Percentiles rank a stretch among this genome's conserved stretches.
phyloP scores from a whole-genome alignment of 371 early-diverging fungal genomes.

The Capillidium heterosporum region DNA sequence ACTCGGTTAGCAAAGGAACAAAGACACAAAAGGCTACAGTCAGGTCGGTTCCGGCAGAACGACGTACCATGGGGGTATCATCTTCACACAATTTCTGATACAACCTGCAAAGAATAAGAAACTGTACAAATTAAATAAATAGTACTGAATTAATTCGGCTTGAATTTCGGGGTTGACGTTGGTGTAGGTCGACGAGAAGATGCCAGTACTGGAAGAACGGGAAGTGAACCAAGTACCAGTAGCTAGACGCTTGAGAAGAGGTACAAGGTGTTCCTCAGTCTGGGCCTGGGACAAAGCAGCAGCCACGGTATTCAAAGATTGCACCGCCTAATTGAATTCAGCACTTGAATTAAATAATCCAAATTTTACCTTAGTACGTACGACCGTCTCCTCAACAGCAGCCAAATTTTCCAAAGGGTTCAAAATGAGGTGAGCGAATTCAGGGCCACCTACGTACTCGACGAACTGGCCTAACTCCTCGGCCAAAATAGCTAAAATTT shows the following conservation, averaged over 20 bases:
- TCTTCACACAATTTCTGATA: slow-evolving; percentile 69
- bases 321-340: slow-evolving; percentile 58
- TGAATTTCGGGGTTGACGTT: slow-evolving; percentile 48
- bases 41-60: slow-evolving; percentile 84
- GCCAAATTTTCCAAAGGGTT: slow-evolving; percentile 87
- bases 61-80: slow-evolving; percentile 95
- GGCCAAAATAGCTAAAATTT: slow-evolving; percentile 80
- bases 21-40: slow-evolving; percentile 25
- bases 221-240: slow-evolving; percentile 96
- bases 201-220: slow-evolving; percentile 80
- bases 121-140: not conserved
- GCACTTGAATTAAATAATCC: not conserved
- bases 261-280: slow-evolving; percentile 72
- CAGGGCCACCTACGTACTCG: slow-evolving; percentile 78
- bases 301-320: slow-evolving; percentile 70
- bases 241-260: slow-evolving; percentile 75
- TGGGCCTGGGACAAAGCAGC: slow-evolving; percentile 47
- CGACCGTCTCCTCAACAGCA: slow-evolving; percentile 90
- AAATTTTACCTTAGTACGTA: slow-evolving; percentile 72
- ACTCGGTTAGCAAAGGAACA: not conserved
- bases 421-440: slow-evolving; percentile 67
- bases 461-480: slow-evolving; percentile 83
- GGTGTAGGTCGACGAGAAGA: slow-evolving; percentile 69
- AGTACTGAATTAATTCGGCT: slow-evolving; percentile 64
- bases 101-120: slow-evolving; percentile 15